These are phyloP conservation scores for Leptographium wingfieldii DNA, from an alignment of 2,329 filamentous ascomycete species.

Conservation along the genomic window DNA sequence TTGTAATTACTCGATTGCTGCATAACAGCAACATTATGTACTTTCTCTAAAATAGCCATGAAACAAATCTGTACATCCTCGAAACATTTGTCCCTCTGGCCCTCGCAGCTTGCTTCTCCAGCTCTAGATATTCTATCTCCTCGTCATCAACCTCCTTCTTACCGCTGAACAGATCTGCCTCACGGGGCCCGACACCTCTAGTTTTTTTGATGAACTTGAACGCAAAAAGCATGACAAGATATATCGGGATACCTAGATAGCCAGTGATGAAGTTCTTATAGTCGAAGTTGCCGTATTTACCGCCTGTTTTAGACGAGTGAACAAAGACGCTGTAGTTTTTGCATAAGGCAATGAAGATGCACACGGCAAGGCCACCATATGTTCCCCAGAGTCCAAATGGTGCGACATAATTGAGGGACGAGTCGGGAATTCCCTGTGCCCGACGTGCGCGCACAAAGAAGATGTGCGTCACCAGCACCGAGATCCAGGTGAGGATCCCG, in stretches of 20 bases:
- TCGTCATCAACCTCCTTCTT: slow-evolving; percentile 43
- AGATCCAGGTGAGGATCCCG: slow-evolving; percentile 29
- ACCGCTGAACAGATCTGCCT: slow-evolving; percentile 43
- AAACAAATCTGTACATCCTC: neutral
- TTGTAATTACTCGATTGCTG: no score
- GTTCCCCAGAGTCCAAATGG: slow-evolving; percentile 23
- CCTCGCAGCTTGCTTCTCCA: neutral
- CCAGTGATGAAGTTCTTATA: slow-evolving; percentile 27
- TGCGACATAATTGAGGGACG: slow-evolving; percentile 23
- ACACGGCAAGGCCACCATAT: slow-evolving; percentile 16
- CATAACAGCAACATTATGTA: no score
- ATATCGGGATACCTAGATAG: slow-evolving; percentile 30
- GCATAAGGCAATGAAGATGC: slow-evolving; percentile 2
- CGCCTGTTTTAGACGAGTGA: neutral
- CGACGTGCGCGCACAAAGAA: slow-evolving; percentile 22
- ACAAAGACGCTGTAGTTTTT: slow-evolving; percentile 16
- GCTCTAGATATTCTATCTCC: neutral
- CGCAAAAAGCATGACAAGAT: slow-evolving; percentile 35
- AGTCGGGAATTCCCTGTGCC: slow-evolving; percentile 21
- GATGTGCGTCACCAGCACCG: slow-evolving; percentile 25
- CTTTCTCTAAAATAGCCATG: neutral
- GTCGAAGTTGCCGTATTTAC: slow-evolving; percentile 24
- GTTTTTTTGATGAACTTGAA: slow-evolving; percentile 49
- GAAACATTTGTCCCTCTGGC: neutral
- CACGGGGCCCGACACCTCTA: slow-evolving; percentile 31